A percentile compares a stretch with the other conserved stretches of the same genome.
phyloP scores from a whole-genome alignment of 208 protist genomes.

The Trypanosoma theileri region DNA sequence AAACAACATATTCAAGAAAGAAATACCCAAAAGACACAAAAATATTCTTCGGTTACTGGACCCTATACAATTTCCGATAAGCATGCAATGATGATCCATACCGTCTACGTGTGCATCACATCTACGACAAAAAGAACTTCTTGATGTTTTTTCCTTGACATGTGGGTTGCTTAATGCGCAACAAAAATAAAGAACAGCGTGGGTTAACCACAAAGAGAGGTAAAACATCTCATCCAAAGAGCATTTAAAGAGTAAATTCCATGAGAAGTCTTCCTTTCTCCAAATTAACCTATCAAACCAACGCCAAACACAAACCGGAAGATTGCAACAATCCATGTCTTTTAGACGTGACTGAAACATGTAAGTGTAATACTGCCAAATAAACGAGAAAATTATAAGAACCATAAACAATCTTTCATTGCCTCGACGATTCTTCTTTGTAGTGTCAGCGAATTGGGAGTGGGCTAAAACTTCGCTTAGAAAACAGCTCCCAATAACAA shows the following conservation, averaged over 20 bases:
- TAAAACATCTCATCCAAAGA: conserved; percentile 34
- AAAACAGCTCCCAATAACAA: conserved; percentile 67
- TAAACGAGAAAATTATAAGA: conserved; percentile 39
- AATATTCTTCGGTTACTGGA: conserved; percentile 37
- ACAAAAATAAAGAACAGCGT: conserved; percentile 36
- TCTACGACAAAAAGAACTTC: conserved; percentile 37
- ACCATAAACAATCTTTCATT: conserved; percentile 34
- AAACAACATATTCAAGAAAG: conserved; percentile 48
- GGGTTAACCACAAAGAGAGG: conserved; percentile 29
- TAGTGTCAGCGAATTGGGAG: conserved; percentile 25
- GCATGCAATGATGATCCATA: conserved; percentile 72
- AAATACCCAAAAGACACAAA: conserved; percentile 33
- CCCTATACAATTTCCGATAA: conserved; percentile 71
- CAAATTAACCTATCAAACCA: conserved; percentile 2
- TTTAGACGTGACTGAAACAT: conserved; percentile 38
- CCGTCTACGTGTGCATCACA: conserved; percentile 34
- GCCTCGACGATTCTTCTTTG: conserved; percentile 28
- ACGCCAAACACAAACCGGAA: conserved; percentile 14
- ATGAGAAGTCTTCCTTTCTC: not conserved
- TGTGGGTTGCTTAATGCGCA: conserved; percentile 55
- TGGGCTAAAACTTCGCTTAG: conserved; percentile 44
- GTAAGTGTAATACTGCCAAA: conserved; percentile 61
- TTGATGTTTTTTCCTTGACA: not conserved
- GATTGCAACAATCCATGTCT: conserved; percentile 11
- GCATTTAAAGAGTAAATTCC: conserved; percentile 4